Conservation (phyloP, 2,329 filamentous ascomycete species). For the Aspergillus transmontanensis region DNA sequence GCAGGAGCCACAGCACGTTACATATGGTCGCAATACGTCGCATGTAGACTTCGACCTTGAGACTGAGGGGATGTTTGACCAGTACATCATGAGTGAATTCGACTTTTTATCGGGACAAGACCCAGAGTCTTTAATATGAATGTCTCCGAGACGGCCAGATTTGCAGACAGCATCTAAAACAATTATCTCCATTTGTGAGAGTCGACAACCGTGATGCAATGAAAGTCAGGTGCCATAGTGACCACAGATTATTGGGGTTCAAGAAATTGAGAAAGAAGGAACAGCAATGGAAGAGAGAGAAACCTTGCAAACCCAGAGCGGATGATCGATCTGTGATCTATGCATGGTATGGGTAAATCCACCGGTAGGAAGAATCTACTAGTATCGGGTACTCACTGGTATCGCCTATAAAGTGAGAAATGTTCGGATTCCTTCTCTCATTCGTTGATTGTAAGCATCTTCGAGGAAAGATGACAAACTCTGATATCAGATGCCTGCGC, state of each 20-base stretch:
- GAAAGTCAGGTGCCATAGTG: background rate
- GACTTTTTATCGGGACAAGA: background rate
- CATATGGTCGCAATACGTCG: background rate
- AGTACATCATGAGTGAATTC: background rate
- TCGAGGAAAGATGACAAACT: too few species aligned
- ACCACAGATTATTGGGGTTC: background rate
- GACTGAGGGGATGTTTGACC: background rate
- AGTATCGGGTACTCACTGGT: background rate
- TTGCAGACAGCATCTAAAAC: background rate
- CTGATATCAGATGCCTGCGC: too few species aligned
- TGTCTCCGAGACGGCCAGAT: background rate
- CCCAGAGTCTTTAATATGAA: background rate
- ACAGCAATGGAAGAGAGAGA: background rate
- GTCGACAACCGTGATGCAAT: background rate
- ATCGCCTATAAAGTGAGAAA: background rate
- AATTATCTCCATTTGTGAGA: background rate
- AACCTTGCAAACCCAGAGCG: too few species aligned
- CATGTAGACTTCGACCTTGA: background rate
- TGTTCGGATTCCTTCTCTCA: too few species aligned
- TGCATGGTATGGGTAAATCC: background rate
- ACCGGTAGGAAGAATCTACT: background rate
- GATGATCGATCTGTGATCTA: background rate
- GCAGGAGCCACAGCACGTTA: background rate
- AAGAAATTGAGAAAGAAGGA: background rate
- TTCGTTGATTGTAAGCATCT: too few species aligned